Percentiles rank a stretch among this genome's conserved stretches.
These are phyloP conservation scores for Arthroderma sp. DNA, from an alignment of 2,329 filamentous ascomycete genomes.

Conservation along the genomic window DNA sequence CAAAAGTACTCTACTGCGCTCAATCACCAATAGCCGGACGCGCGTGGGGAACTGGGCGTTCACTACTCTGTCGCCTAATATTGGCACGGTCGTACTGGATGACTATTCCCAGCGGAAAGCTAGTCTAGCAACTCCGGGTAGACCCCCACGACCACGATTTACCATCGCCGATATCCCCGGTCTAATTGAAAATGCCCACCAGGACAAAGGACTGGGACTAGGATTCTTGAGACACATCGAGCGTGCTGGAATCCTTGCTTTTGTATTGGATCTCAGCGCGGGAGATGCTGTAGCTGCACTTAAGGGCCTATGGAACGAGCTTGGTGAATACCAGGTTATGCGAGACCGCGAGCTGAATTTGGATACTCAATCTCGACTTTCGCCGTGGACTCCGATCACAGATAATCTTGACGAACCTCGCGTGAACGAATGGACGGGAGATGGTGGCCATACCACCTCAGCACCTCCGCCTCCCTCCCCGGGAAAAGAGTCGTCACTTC, in stretches of 20 bases:
- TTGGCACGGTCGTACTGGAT: conserved; percentile 89
- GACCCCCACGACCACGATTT: conserved; percentile 60
- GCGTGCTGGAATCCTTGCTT: conserved; percentile 81
- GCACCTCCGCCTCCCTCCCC: background rate
- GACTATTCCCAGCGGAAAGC: conserved; percentile 64
- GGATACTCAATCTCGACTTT: conserved; percentile 50
- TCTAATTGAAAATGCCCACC: conserved; percentile 79
- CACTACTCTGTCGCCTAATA: conserved; percentile 87
- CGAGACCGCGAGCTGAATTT: conserved; percentile 60
- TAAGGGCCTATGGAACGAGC: conserved; percentile 76
- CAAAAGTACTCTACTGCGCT: conserved; percentile 81
- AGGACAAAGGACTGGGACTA: conserved; percentile 81
- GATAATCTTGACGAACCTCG: conserved; percentile 10
- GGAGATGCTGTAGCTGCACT: conserved; percentile 70
- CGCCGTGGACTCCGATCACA: conserved; percentile 37
- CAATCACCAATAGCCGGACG: conserved; percentile 76
- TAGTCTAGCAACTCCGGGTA: conserved; percentile 36
- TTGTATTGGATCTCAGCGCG: conserved; percentile 74
- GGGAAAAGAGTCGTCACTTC: conserved; percentile 5
- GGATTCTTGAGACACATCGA: conserved; percentile 91
- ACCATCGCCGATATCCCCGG: conserved; percentile 94
- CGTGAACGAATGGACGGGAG: conserved; percentile 10
- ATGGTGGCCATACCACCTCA: conserved; percentile 5
- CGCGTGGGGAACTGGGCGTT: conserved; percentile 93
- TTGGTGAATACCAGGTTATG: conserved; percentile 73